Evolutionary conservation across 2,329 filamentous ascomycete genomes (phyloP), one percentile per base, ranked within the genome.

Genomic region (Pseudocercospora fijiensis): DNA sequence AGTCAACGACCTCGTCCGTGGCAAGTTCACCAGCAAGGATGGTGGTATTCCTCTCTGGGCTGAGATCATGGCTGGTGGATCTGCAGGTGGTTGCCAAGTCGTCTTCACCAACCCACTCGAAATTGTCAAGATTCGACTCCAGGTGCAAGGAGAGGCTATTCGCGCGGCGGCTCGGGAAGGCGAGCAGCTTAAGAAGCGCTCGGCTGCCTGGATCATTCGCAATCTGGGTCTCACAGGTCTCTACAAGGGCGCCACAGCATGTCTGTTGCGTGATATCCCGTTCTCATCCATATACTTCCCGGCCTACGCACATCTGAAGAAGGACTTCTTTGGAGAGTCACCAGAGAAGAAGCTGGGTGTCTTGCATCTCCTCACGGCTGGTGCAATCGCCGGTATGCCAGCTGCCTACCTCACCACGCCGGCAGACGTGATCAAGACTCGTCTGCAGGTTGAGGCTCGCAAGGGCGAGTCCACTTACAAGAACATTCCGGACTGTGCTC

Each of bases 201-300:
- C 93, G 10, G 95, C 95, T 63, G 90, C 98, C 83, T 99, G 95
- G 95, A 98, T 99, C 71, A 90, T 98, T 66, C 89, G 89, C 76
- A 97, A 99, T 79, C 83, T 99, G 67, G 95, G 95, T 84, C 86
- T 99, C 56, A 84, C 96, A 57, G 95, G 95, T 62, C 83, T 99
- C 71, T 99, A 99, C 85, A 98, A 97, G 84, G 95, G 95, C 66
- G 95, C 94, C 20, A 92, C 89, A 51, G 95, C 95, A 20, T 99
- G 95, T 80, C 83, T 99, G 73, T 85, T 98, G 68, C 93, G 95
- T 71, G 95, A 99, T 78, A 92, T 98, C 45, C 95, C 95, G 51
- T 99, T 99, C 83, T 98, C 94, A 20, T 92, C 92, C 73, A 99
- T 99, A 76, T 99, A 99, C 83, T 99, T 99, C 87, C 94, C 95